phyloP scores from a whole-genome alignment of 257 asterid genomes.

The Solanum tarapatanum region DNA sequence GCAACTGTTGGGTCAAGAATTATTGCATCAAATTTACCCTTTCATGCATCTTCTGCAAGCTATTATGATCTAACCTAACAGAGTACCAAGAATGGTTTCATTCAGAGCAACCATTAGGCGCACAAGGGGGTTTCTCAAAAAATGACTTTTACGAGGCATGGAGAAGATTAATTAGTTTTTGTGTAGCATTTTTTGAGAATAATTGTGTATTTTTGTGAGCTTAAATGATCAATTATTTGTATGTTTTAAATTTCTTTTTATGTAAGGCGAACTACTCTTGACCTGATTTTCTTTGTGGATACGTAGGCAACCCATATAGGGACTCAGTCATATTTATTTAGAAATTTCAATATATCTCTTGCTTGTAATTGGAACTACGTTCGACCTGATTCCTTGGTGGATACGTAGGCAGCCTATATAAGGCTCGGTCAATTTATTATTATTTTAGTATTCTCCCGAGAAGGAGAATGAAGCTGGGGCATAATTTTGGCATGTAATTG shows the following conservation, averaged over 20 bases:
- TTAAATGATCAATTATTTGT: not conserved
- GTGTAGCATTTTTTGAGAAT: not conserved
- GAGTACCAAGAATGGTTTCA: not conserved
- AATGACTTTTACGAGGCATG: not conserved
- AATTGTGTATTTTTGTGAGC: not conserved
- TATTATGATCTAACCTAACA: not conserved
- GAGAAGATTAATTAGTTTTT: no score
- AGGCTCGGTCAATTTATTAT: not conserved
- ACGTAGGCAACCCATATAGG: no score
- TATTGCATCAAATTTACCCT: not conserved
- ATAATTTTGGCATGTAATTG: not conserved
- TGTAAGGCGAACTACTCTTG: no score
- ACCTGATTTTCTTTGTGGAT: no score
- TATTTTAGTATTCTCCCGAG: no score
- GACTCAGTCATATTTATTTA: no score
- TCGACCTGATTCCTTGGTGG: not conserved
- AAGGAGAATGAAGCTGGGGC: not conserved
- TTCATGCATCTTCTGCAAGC: not conserved
- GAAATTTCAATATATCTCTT: no score
- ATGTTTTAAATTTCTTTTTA: no score
- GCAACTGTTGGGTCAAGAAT: not conserved
- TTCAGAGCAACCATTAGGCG: no score
- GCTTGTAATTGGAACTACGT: no score
- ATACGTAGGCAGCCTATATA: not conserved
- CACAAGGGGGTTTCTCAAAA: no score